Conservation (phyloP, 176 grass and related monocot species). For the Oryza glaberrima region DNA sequence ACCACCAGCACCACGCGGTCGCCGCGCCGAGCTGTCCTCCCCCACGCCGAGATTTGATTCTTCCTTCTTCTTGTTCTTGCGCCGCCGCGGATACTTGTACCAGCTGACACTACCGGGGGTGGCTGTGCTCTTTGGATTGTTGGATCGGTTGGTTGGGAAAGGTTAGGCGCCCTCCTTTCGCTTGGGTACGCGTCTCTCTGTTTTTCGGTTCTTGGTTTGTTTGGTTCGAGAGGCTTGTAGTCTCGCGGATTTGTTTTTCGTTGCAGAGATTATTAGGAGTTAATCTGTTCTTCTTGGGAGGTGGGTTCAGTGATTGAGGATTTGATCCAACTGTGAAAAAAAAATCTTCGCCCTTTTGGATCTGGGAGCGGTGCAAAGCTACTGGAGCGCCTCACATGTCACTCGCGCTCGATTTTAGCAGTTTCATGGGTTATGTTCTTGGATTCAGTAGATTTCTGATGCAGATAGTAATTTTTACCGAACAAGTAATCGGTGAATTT, state of each 20-base stretch:
- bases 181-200: background rate
- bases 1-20: constrained; percentile 3
- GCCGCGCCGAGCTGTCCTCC: constrained; percentile 32
- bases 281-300: background rate
- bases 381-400: background rate
- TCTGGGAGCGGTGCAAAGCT: constrained; percentile 25
- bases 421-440: constrained; percentile 1
- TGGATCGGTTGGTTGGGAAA: constrained; percentile 13
- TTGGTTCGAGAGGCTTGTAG: background rate
- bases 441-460: constrained; percentile 28
- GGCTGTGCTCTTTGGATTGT: constrained; percentile 1
- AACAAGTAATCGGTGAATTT: background rate
- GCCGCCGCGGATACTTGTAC: background rate
- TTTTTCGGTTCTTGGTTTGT: background rate
- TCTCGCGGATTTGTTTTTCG: no score
- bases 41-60: constrained; percentile 41
- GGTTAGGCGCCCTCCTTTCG: background rate
- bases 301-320: background rate
- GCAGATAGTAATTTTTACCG: background rate
- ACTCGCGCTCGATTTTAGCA: background rate
- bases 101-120: background rate
- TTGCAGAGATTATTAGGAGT: background rate
- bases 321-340: constrained; percentile 20
- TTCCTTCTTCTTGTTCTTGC: background rate
- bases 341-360: constrained; percentile 29